Evolutionary conservation across 1,284 basidiomycete species (phyloP), one percentile per base, ranked within the genome.

Genomic region (Bjerkandera adusta): DNA sequence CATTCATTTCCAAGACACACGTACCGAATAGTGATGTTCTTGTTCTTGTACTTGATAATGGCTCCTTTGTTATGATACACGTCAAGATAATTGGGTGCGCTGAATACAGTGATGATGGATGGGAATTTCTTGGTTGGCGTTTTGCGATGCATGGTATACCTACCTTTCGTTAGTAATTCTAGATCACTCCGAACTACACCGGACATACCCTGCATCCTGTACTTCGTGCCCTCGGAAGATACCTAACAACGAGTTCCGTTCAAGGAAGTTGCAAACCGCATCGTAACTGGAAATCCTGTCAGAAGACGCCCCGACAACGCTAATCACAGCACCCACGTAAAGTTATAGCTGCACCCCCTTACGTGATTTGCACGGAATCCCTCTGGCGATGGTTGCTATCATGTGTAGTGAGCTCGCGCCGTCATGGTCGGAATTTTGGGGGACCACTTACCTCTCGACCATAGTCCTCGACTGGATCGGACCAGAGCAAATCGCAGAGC

Each of bases 171-270:
- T 15, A 15, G n/a, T 36, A 35, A 57, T 38, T 36, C 16, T 78
- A 77, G 73, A 69, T n/a, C n/a, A n/a, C n/a, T n/a, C n/a, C n/a
- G n/a, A n/a, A n/a, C n/a, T n/a, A n/a, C n/a, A n/a, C n/a, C n/a
- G n/a, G 8, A 67, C 77, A 37, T 58, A 91, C 80, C 97, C 96
- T 16, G 92, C 91, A 67, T 98, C 95, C 68, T 99, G 96, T 1
- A 95, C 96, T 70, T 99, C 96, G 60, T 99, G 96, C 10, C 94
- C 97, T 45, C 97, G 85, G 56, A 99, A 96, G 57, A 99, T 87
- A 11, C 94, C 93, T 18, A 99, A 74, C 4, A 99, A 75, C 48
- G 84, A 79, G 61, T 98, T 99, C 37, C 94, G 79, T 58, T 97
- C 93, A 15, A 99, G 76, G 71, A 99, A 99, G 56, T 89, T 81